These are phyloP conservation scores for Mycena sanguinolenta DNA, from an alignment of 768 basidiomycete genomes.

Conservation along the genomic window DNA sequence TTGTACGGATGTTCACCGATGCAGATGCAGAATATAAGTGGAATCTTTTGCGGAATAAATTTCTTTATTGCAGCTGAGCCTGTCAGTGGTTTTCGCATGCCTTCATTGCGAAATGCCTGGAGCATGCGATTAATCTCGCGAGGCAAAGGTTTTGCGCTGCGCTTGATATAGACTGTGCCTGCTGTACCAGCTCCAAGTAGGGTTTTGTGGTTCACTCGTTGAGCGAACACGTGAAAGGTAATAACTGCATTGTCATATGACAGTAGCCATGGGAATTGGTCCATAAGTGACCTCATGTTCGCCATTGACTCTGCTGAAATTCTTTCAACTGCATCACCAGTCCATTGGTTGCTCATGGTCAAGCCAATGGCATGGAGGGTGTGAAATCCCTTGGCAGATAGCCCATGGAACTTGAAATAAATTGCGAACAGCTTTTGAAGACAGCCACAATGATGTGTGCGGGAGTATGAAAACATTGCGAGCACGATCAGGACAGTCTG, in stretches of 20 bases:
- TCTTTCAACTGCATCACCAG: constrained; percentile 25
- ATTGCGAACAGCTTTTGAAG: constrained; percentile 44
- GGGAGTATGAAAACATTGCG: constrained; percentile 9
- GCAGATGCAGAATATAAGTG: no score
- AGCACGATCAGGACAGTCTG: constrained; percentile 6
- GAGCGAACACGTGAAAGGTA: constrained; percentile 52
- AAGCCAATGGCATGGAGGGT: constrained; percentile 40
- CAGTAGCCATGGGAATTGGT: constrained; percentile 44
- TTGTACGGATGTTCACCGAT: no score
- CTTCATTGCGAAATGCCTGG: constrained; percentile 38
- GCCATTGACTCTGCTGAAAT: constrained; percentile 45
- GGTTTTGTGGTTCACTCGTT: constrained; percentile 50
- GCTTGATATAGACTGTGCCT: constrained; percentile 51
- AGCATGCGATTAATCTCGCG: constrained; percentile 38
- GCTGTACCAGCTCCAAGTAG: constrained; percentile 54
- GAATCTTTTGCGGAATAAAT: no score
- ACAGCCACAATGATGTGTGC: constrained; percentile 16
- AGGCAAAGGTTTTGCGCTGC: constrained; percentile 34
- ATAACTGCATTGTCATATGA: constrained; percentile 57
- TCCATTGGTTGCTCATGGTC: constrained; percentile 46
- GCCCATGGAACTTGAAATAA: constrained; percentile 42
- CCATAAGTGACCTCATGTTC: constrained; percentile 41
- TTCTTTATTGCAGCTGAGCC: no score
- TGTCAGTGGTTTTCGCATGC: constrained; percentile 41
- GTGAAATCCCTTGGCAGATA: constrained; percentile 41